Evolutionary conservation across 1,284 basidiomycete genomes (phyloP), one percentile per base, ranked within the genome.

Genomic region (Pyrrhoderma noxium): DNA sequence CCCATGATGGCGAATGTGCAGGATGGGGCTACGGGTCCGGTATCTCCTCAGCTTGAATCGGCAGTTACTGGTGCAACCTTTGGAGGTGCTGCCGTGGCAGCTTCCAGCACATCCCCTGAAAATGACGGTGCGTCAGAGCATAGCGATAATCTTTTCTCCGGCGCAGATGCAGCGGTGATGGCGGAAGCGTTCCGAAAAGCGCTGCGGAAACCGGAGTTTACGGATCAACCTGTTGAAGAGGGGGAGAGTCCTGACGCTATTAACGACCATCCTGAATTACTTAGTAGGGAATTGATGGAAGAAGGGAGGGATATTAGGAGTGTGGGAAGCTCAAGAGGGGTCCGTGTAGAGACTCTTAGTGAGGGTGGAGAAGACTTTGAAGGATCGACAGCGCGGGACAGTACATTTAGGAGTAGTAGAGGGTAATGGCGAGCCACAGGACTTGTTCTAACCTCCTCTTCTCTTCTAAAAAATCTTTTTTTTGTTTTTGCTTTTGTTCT

Each of bases 91-190:
- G 60, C 58, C 37, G 64, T 58, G 55, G 61, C 65, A 51, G 70
- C 74, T 8, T 79, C 73, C 52, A 69, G 73, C 58, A 72, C 70
- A 42, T 74, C 74, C 22, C 77, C 74, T 45, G 81, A 47, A 34
- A 47, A 83, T 40, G 71, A 72, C 60, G 85, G 80, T 13, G 82
- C 80, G 42, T 86, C 82, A 45, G 80, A 79, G 76, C 43, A 77
- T 74, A 48, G 70, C 72, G 50, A 74, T 27, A 84, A 77, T 14
- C 80, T 80, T 13, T 85, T 92, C 67, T 86, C 82, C 23, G 82
- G 80, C 21, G 81, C 84, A 25, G 89, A 92, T 65, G 89, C 89
- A 46, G 85, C 86, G 25, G 87, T 91, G 61, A 89, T 92, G 82
- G 89, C 89, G 25, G 82, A 87, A 66, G 89, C 89, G 3, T 92